These are phyloP conservation scores for Monosporascus sp. DNA, from an alignment of 2,329 filamentous ascomycete genomes.

Conservation along the genomic window DNA sequence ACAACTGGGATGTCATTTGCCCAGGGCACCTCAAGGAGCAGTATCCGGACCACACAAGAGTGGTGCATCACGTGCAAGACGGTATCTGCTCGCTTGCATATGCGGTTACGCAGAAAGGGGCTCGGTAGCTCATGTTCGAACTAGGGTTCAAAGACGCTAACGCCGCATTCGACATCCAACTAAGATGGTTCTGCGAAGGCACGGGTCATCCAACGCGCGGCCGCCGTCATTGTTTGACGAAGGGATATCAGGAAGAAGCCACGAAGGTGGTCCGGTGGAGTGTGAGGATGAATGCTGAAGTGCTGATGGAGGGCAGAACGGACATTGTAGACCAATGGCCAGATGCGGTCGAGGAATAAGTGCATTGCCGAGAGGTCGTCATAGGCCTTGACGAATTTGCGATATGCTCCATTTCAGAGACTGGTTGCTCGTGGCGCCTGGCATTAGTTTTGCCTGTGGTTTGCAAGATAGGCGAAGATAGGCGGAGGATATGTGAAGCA, in stretches of 20 bases:
- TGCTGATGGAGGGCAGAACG: slow-evolving; percentile 29
- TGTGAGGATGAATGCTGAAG: slow-evolving; percentile 35
- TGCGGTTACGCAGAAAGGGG: slow-evolving; percentile 39
- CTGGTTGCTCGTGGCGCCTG: too few relatives aligned
- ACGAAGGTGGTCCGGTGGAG: slow-evolving; percentile 35
- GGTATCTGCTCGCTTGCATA: slow-evolving; percentile 39
- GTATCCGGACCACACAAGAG: slow-evolving; percentile 38
- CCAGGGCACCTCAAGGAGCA: slow-evolving; percentile 35
- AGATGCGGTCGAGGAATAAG: slow-evolving; percentile 7
- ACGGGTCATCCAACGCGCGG: slow-evolving; percentile 20
- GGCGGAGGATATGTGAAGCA: too few relatives aligned
- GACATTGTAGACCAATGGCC: slow-evolving; percentile 25
- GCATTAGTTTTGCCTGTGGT: too few relatives aligned
- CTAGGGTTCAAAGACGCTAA: slow-evolving; percentile 36
- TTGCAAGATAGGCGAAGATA: too few relatives aligned
- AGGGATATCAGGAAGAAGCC: slow-evolving; percentile 23
- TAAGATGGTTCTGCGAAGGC: slow-evolving; percentile 42
- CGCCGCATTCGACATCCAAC: slow-evolving; percentile 37
- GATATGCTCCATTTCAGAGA: too few relatives aligned
- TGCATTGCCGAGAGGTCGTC: too few relatives aligned
- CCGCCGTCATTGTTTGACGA: slow-evolving; percentile 34
- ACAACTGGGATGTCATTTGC: slow-evolving; percentile 49
- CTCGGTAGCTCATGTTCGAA: slow-evolving; percentile 36
- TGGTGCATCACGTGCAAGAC: slow-evolving; percentile 36
- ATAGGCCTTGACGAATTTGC: too few relatives aligned